A percentile compares a stretch with the other conserved stretches of the same genome.
These are phyloP conservation scores for Arthrobotrys musiformis DNA, from an alignment of 2,329 filamentous ascomycete genomes.

Conservation along the genomic window DNA sequence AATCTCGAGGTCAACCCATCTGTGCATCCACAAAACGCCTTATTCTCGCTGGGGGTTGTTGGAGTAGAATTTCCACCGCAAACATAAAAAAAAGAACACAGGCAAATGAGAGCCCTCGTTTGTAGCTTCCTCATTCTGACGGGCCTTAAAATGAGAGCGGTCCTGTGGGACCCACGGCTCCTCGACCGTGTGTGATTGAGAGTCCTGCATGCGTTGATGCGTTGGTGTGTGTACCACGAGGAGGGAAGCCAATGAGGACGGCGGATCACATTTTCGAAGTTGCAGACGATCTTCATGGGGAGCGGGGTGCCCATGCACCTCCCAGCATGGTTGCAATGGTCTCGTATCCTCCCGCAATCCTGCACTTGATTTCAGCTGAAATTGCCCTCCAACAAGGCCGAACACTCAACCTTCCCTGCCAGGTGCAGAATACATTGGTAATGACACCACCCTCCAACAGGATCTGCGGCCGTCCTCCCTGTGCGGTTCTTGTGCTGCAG, in stretches of 20 bases:
- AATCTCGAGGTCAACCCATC: background rate
- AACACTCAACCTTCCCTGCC: conserved; percentile 20
- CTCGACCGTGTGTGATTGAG: conserved; percentile 43
- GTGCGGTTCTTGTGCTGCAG: conserved; percentile 25
- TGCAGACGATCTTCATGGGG: conserved; percentile 34
- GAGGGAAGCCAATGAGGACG: conserved; percentile 41
- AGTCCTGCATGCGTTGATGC: conserved; percentile 46
- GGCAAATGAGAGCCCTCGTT: conserved; percentile 16
- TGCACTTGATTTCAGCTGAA: conserved; percentile 41
- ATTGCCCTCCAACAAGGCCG: conserved; percentile 32
- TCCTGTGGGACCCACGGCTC: conserved; percentile 33
- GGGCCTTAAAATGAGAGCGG: conserved; percentile 8
- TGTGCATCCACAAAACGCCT: conserved; percentile 19
- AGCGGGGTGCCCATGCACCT: conserved; percentile 46
- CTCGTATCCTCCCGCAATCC: conserved; percentile 33
- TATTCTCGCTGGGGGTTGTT: conserved; percentile 17
- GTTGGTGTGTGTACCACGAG: conserved; percentile 41
- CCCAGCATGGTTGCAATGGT: conserved; percentile 20
- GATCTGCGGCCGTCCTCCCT: conserved; percentile 25
- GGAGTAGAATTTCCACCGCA: conserved; percentile 26
- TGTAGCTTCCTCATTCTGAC: conserved; percentile 25
- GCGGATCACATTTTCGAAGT: conserved; percentile 40
- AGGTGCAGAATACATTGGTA: conserved; percentile 6
- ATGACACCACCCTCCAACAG: conserved; percentile 39
- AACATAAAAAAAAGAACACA: background rate